A percentile compares a stretch with the other conserved stretches of the same genome.
phyloP scores from a whole-genome alignment of 176 grass and related monocot genomes.

The Phoenix roebelenii region DNA sequence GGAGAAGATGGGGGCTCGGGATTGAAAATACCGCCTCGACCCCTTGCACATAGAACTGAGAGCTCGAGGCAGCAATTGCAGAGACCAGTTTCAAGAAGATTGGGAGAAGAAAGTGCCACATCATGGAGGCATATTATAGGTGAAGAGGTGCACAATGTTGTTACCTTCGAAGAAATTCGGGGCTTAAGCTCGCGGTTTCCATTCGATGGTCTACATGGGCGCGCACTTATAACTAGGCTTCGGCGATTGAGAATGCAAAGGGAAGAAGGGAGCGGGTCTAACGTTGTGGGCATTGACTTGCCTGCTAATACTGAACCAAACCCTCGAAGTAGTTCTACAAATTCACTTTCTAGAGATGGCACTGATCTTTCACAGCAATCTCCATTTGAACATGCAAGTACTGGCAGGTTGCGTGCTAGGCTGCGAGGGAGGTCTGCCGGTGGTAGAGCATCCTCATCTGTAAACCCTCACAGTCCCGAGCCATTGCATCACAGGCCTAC shows the following conservation, averaged over 20 bases:
- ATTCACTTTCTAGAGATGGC: not conserved
- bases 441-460: not conserved
- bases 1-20: conserved; percentile 6
- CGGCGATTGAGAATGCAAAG: not conserved
- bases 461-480: not conserved
- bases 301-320: not conserved
- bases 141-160: conserved; percentile 20
- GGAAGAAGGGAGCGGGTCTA: not conserved
- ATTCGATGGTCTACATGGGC: not conserved
- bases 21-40: conserved; percentile 56
- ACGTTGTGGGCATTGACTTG: not conserved
- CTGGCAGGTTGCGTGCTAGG: not conserved
- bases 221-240: not conserved
- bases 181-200: too few relatives aligned
- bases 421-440: not conserved
- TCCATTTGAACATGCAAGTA: not conserved
- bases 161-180: too few relatives aligned
- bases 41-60: conserved; percentile 37
- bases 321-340: not conserved
- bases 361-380: not conserved
- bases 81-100: conserved; percentile 15
- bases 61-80: conserved; percentile 41
- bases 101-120: conserved; percentile 17
- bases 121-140: conserved; percentile 31
- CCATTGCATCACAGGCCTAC: conserved; percentile 1